phyloP scores from a whole-genome alignment of 192 early-diverging fungal species.

The Gigaspora rosea region DNA sequence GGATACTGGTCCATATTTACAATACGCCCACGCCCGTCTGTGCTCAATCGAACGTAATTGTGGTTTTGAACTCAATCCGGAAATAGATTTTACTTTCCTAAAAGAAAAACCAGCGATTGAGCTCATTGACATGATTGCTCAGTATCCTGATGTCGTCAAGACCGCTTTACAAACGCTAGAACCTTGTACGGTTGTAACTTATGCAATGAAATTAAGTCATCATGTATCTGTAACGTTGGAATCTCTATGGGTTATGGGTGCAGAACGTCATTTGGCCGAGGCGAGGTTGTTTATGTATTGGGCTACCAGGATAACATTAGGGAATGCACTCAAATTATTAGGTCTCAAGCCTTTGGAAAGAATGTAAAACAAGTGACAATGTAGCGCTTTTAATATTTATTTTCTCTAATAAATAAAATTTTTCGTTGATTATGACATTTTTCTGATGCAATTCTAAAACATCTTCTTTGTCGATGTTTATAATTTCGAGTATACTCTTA shows the following conservation, averaged over 20 bases:
- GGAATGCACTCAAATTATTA: conserved; percentile 82
- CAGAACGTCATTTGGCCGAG: conserved; percentile 73
- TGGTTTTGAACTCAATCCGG: conserved; percentile 57
- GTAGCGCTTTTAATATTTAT: no score
- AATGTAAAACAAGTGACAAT: conserved; percentile 66
- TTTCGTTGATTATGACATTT: no score
- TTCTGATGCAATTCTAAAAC: no score
- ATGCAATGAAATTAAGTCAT: conserved; percentile 81
- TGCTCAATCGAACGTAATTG: conserved; percentile 92
- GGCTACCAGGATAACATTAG: conserved; percentile 78
- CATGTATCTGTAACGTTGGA: conserved; percentile 79
- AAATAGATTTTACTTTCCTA: conserved; percentile 70
- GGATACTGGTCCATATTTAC: conserved; percentile 98
- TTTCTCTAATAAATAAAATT: no score
- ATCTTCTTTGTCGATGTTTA: no score
- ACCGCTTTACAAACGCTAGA: conserved; percentile 68
- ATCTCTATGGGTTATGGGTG: conserved; percentile 72
- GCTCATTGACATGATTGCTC: conserved; percentile 74
- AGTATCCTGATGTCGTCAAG: conserved; percentile 85
- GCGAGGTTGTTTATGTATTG: conserved; percentile 88
- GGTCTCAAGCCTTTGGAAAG: conserved; percentile 83
- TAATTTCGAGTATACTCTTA: no score
- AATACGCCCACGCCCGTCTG: conserved; percentile 97
- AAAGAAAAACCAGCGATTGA: conserved; percentile 69
- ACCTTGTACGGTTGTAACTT: conserved; percentile 84